Base-by-base conservation (phyloP, 148 eudicot species). In the Hydrangea macrophylla region DNA sequence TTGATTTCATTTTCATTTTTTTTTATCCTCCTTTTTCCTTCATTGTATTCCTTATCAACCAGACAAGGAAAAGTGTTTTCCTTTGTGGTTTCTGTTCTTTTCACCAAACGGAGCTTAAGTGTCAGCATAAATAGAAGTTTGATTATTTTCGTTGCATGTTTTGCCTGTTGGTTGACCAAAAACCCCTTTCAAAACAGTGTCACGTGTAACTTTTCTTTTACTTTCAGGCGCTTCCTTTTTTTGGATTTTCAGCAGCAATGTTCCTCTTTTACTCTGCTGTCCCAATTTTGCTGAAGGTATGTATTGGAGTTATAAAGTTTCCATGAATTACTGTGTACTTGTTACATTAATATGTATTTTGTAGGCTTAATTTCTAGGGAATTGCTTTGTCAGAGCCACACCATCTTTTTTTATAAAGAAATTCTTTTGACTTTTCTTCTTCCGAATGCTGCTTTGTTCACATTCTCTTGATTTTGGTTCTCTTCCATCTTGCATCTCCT, bases 241-340 rank as follows among this genome's bases (percentile, higher is more conserved):
- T 77, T 63, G 95, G 97, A 62, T 92, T 88, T 76, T 74, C 97
- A 6, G 70, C 71, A 45, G 95, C 97, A 6, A 88, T 92, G 97
- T 92, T 92, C 78, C 64, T 88, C 54, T 92, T 92, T 75, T 92
- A 92, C 84, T 88, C 97, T 3, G 81, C 81, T 64, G 95, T 92
- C 35, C 92, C 97, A 20, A 64, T 92, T 75, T 72, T 88, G 70
- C 82, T 88, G 58, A 85, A 88, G 97, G 97, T 92, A 87, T 65
- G 66, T 30, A 22, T 58, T 63, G 42, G 12, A 15, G 25, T 33
- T 64, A 24, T 30, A 58, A 22, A 3, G 18, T 68, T 60, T 55
- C 28, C 63, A 39, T 40, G 22, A 32, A 69, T 6, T 27, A n/a
- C 61, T 36, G 55, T 57, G 23, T 51, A 6, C 11, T 35, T 54